phyloP scores from a whole-genome alignment of 495 filamentous ascomycete species.

The Cladorrhinum samala region DNA sequence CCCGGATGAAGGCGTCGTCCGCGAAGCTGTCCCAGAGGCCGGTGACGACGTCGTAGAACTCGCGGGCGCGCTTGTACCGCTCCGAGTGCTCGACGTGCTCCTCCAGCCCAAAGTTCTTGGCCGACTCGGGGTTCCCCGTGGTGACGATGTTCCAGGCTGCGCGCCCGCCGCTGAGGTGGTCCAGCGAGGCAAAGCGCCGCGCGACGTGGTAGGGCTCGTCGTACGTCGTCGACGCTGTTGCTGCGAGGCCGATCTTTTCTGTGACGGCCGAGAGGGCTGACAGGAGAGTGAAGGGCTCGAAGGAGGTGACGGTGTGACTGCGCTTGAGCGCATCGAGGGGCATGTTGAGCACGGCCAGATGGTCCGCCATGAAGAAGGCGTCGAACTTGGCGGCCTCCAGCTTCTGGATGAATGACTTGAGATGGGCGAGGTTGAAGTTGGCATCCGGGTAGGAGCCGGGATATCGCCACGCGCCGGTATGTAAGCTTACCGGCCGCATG shows the following conservation, averaged over 20 bases:
- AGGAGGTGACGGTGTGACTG: slow-evolving; percentile 52
- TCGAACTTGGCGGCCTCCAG: slow-evolving; percentile 56
- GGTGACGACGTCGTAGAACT: slow-evolving; percentile 52
- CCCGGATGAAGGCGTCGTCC: slow-evolving; percentile 47
- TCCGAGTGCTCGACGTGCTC: slow-evolving; percentile 52
- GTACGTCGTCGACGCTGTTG: slow-evolving; percentile 51
- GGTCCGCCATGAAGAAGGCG: slow-evolving; percentile 59
- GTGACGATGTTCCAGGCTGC: slow-evolving; percentile 64
- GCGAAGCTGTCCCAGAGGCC: slow-evolving; percentile 53
- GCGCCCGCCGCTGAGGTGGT: slow-evolving; percentile 54
- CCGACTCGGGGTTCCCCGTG: slow-evolving; percentile 48
- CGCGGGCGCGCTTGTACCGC: slow-evolving; percentile 53
- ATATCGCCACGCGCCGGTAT: slow-evolving; percentile 55
- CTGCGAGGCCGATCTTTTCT: slow-evolving; percentile 44
- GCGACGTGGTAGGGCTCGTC: slow-evolving; percentile 52
- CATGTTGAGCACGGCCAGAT: slow-evolving; percentile 54
- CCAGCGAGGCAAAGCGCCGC: slow-evolving; percentile 52
- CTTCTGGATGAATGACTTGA: slow-evolving; percentile 49
- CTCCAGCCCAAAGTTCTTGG: slow-evolving; percentile 50
- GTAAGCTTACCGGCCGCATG: slow-evolving; percentile 52
- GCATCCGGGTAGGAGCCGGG: slow-evolving; percentile 50
- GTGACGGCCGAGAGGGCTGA: slow-evolving; percentile 48
- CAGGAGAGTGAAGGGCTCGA: slow-evolving; percentile 44
- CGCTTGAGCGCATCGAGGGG: slow-evolving; percentile 51
- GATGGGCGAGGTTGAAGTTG: slow-evolving; percentile 53